Evolutionary conservation across 1,139 yeast genomes (phyloP), one percentile per base, ranked within the genome.

Genomic region (Taphrina confusa): DNA sequence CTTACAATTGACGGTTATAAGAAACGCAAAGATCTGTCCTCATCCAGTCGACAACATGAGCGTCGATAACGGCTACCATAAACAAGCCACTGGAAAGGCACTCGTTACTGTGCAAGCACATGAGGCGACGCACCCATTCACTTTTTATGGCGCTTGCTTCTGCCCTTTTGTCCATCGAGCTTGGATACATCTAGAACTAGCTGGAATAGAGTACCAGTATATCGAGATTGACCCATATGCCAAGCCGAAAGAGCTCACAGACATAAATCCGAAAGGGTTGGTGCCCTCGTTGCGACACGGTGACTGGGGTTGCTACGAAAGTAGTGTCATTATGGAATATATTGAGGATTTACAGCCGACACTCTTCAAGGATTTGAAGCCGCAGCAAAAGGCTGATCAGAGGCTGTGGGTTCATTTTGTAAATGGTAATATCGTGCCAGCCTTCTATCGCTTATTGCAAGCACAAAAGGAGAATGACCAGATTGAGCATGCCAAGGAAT

Each of bases 131-230:
- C 28, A 22, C 20, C 23, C 27, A 8, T 40, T 57, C 40, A 39
- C 50, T 27, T 54, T 57, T 18, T 57, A 46, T 20, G 56, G 57
- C 23, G 56, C 57, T 12, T 57, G 61, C 12, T 57, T 57, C n/a
- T 57, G 61, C 30, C 61, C 61, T n/a, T 57, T 57, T 27, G 61
- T 50, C 22, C 61, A 57, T 23, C 61, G 61, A 11, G 57, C 54
- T 3, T 57, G 61, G 61, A 57, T 49, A 3, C 44, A 33, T 14
- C 44, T 57, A 11, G 61, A 57, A 23, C 33, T 44, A 3, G 30
- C 45, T 16, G 51, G 49, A 22, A 12, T 49, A 16, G 39, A 39
- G 11, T 57, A 57, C 16, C 40, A 47, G 22, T 57, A 57, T 22
- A n/a, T 37, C 3, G 61, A 57, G 30, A 46, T 57, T 16, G 61